phyloP scores from a whole-genome alignment of 2,329 filamentous ascomycete genomes.

The Westerdykella aurantiaca region DNA sequence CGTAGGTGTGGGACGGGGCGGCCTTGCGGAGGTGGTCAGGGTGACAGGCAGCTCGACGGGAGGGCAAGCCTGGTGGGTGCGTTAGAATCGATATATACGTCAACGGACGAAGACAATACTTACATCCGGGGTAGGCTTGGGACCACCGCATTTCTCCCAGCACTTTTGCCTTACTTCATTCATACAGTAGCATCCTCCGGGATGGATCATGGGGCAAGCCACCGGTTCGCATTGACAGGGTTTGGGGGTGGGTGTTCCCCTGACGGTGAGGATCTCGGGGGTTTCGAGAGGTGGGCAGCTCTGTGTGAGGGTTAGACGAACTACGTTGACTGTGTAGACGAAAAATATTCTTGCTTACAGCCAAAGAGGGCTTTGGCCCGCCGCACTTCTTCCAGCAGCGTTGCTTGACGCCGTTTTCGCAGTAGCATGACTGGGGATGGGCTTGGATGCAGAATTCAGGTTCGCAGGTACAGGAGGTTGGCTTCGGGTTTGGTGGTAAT shows the following conservation, averaged over 20 bases:
- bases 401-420: conserved; percentile 17
- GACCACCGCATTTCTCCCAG: conserved; percentile 25
- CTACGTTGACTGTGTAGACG: background rate
- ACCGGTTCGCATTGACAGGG: conserved; percentile 19
- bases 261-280: background rate
- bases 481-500: background rate
- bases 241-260: conserved; percentile 1
- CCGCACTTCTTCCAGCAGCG: conserved; percentile 28
- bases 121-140: conserved; percentile 10
- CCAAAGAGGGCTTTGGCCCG: conserved; percentile 6
- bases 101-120: background rate
- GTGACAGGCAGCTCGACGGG: background rate
- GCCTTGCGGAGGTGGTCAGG: background rate
- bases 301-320: background rate
- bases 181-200: conserved; percentile 23
- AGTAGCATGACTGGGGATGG: conserved; percentile 27
- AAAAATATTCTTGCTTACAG: background rate
- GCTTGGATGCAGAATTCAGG: conserved; percentile 13
- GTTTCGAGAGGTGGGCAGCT: background rate
- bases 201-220: conserved; percentile 19
- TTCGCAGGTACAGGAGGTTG: conserved; percentile 13
- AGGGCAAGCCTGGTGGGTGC: conserved; percentile 8
- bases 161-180: conserved; percentile 18
- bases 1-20: conserved; percentile 5
- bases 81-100: background rate